Base-by-base conservation (phyloP, 805 yeast species). In the Geotrichum ghanense region DNA sequence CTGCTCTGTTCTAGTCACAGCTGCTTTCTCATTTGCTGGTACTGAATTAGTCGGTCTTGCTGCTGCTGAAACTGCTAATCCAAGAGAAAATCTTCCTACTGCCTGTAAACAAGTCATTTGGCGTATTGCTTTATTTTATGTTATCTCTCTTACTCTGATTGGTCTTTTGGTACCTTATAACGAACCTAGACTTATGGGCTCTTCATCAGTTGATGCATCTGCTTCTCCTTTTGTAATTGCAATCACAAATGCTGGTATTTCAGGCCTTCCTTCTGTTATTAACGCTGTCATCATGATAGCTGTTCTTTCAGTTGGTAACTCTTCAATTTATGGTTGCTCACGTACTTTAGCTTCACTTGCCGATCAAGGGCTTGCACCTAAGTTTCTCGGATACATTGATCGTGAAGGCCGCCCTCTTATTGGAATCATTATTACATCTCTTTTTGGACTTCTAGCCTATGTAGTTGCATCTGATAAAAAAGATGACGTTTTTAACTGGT, bases 71-170 rank as follows among this genome's bases (percentile, higher is more conserved):
- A 71, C 86, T 21, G 73, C 64, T 27, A 75, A 82, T 61, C 90
- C 92, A 42, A 69, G 81, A 54, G 70, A 69, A 47, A 65, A 83
- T 1, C 71, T 83, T 47, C 92, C 90, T 31, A 71, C 73, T 44
- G 89, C 90, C 40, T 76, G 81, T 49, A 83, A 83, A 63, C 89
- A 84, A 66, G 86, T 83, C 2, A 82, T 85, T 66, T 83, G 90
- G 89, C 73, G 92, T 65, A 79, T 84, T 48, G 66, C 79, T 14
- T 62, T 82, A 53, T 83, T 84, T 60, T 85, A 85, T 66, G 70
- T 85, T 60, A 66, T 72, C 9, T 70, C 79, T 51, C 73, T 65
- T 59, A 78, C 65, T 48, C 69, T 73, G 53, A 75, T 70, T 55
- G 82, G 88, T 40, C 76, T 83, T 55, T 68, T 85, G 48, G 90